Evolutionary conservation across 2,329 filamentous ascomycete species (phyloP).

Genomic region (Alternaria postmessia): DNA sequence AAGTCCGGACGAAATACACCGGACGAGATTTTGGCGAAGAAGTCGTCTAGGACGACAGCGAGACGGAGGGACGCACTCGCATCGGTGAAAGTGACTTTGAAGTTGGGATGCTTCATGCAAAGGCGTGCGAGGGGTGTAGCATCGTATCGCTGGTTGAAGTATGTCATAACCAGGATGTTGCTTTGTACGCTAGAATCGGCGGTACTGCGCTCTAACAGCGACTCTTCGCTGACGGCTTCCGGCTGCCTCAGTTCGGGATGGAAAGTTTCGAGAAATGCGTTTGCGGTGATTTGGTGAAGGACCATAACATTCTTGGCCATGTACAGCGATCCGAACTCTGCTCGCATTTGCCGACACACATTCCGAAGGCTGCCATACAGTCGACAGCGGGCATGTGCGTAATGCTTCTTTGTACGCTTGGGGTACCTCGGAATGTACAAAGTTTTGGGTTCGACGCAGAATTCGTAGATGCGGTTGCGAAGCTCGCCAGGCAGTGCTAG

Average conservation of each 20-base stretch:
- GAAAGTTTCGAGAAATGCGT: not conserved
- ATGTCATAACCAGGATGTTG: not conserved
- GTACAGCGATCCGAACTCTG: not conserved
- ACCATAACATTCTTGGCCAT: not conserved
- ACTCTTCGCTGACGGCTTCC: not conserved
- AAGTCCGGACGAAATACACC: not conserved
- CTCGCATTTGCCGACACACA: not conserved
- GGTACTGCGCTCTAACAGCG: too few relatives aligned
- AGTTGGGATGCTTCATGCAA: not conserved
- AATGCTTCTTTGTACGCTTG: not conserved
- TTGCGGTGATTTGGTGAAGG: not conserved
- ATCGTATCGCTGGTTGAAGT: not conserved
- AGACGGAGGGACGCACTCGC: not conserved
- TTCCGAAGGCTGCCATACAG: not conserved
- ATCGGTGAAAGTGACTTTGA: not conserved
- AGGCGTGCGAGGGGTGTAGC: not conserved
- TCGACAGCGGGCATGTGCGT: not conserved
- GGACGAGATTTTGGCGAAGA: not conserved
- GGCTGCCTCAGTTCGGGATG: not conserved
- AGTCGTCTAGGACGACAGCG: not conserved
- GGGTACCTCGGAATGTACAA: not conserved
- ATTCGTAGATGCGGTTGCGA: constrained; percentile 13
- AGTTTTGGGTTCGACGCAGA: not conserved
- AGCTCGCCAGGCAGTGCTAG: constrained; percentile 5
- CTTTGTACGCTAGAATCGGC: not conserved